Percentiles rank a stretch among this genome's conserved stretches.
phyloP scores from a whole-genome alignment of 345 rosid species.

The Gossypium stocksii region DNA sequence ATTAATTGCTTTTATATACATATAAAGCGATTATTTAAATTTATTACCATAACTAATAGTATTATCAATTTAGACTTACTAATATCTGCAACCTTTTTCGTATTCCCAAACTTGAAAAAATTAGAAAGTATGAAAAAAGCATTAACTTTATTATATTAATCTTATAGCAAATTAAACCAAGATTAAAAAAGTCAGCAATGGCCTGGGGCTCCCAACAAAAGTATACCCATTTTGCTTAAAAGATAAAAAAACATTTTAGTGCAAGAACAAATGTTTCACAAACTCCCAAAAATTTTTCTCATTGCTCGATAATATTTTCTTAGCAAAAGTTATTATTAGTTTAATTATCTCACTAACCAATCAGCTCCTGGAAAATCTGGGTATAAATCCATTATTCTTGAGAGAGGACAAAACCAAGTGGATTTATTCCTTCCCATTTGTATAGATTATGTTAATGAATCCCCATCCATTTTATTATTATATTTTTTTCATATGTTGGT shows the following conservation, averaged over 20 bases:
- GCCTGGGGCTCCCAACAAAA: slow-evolving; percentile 32
- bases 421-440: not conserved
- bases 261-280: slow-evolving; percentile 29
- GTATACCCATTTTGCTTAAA: slow-evolving; percentile 13
- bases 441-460: slow-evolving; percentile 1
- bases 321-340: slow-evolving; percentile 12
- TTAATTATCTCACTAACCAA: slow-evolving; percentile 7
- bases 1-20: too few species aligned
- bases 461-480: not conserved
- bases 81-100: too few species aligned
- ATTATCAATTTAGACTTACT: too few species aligned
- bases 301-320: slow-evolving; percentile 59
- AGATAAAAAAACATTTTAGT: slow-evolving; percentile 6
- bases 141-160: not conserved
- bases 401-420: not conserved
- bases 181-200: not conserved
- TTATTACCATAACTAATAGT: too few species aligned
- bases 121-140: not conserved
- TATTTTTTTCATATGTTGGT: not conserved
- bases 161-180: not conserved
- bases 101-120: not conserved
- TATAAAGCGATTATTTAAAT: too few species aligned
- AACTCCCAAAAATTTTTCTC: slow-evolving; percentile 57
- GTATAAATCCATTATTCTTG: not conserved
- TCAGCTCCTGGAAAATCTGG: not conserved